Conservation (phyloP, 176 grass and related monocot species). For the Oryza punctata region DNA sequence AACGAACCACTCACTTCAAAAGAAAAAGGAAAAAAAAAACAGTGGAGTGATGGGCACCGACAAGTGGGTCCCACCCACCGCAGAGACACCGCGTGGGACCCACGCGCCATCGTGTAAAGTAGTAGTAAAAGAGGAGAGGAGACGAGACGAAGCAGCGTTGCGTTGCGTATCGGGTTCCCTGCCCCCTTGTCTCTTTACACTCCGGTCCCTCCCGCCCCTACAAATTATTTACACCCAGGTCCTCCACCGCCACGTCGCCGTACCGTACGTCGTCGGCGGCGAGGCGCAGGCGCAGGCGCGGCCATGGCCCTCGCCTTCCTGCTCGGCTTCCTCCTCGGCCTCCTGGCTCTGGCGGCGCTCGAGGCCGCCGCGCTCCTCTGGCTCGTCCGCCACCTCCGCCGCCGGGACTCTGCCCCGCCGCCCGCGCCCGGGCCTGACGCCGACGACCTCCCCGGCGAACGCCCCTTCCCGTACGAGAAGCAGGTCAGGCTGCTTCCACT, state of each 20-base stretch:
- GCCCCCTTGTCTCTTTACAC: slow-evolving; percentile 21
- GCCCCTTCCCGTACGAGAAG: slow-evolving; percentile 53
- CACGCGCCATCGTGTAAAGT: slow-evolving; percentile 1
- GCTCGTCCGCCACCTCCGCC: slow-evolving; percentile 48
- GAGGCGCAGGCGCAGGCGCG: neutral
- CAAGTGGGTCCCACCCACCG: neutral
- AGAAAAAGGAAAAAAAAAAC: too few species aligned
- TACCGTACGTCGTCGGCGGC: too few species aligned
- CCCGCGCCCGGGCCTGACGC: neutral
- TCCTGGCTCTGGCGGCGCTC: slow-evolving; percentile 46
- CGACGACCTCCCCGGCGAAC: slow-evolving; percentile 58
- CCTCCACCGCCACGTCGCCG: neutral
- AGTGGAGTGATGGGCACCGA: neutral
- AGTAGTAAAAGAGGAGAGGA: too few species aligned
- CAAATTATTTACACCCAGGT: slow-evolving; percentile 1
- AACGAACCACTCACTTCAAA: neutral
- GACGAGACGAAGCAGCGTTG: too few species aligned
- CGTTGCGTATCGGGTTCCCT: neutral
- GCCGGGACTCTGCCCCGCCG: neutral
- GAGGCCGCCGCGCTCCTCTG: slow-evolving; percentile 52
- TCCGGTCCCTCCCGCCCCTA: neutral
- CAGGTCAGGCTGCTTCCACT: slow-evolving; percentile 6
- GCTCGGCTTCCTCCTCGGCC: slow-evolving; percentile 62
- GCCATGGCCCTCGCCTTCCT: slow-evolving; percentile 62
- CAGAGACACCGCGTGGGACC: neutral